Evolutionary conservation across 1,139 yeast species (phyloP).

Genomic region (Meyerozyma smithsonii): DNA sequence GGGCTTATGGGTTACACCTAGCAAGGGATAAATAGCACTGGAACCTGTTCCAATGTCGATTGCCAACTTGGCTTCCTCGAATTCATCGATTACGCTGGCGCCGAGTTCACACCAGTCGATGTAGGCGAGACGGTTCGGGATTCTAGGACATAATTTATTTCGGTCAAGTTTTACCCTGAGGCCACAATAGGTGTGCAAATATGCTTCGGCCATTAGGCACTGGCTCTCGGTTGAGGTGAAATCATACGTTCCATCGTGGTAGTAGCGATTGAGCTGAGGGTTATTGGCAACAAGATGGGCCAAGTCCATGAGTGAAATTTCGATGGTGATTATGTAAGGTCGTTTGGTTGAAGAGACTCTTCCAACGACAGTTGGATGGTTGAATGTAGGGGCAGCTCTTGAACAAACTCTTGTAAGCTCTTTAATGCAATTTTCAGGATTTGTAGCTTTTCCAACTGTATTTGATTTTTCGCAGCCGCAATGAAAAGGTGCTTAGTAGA

Average conservation of each 20-base stretch:
- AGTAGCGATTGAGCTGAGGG: background rate
- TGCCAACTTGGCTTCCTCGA: slow-evolving; percentile 8
- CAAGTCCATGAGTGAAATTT: background rate
- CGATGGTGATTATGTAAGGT: background rate
- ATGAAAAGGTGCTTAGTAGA: background rate
- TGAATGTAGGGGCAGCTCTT: background rate
- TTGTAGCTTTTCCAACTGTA: background rate
- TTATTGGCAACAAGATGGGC: background rate
- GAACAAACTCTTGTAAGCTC: background rate
- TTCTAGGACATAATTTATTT: slow-evolving; percentile 17
- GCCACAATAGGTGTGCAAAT: slow-evolving; percentile 13
- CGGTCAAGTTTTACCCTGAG: slow-evolving; percentile 11
- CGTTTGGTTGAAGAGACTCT: background rate
- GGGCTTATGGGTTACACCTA: slow-evolving; percentile 9
- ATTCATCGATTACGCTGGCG: slow-evolving; percentile 1
- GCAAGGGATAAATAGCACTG: slow-evolving; percentile 16
- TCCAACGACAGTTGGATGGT: background rate
- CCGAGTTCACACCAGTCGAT: slow-evolving; percentile 10
- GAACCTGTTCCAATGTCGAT: slow-evolving; percentile 23
- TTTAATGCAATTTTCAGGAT: background rate
- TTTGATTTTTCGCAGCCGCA: background rate
- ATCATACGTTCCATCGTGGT: slow-evolving; percentile 7
- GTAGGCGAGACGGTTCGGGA: slow-evolving; percentile 17
- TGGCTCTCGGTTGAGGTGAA: slow-evolving; percentile 12
- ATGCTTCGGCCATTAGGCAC: slow-evolving; percentile 15